Evolutionary conservation across 2,329 filamentous ascomycete genomes (phyloP), one percentile per base, ranked within the genome.

Genomic region (Daldinia sp.): DNA sequence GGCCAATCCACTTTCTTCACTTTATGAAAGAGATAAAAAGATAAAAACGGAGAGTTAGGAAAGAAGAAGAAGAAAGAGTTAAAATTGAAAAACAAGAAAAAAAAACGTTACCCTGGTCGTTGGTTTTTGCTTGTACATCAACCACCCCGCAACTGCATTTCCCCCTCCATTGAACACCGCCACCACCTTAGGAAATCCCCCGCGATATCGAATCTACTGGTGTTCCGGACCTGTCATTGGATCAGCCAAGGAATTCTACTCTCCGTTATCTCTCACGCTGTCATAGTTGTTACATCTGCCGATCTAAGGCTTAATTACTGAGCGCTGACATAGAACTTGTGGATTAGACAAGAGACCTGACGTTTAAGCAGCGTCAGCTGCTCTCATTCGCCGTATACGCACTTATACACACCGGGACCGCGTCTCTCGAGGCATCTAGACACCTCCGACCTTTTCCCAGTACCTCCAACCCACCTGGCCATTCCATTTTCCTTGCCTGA

Each of bases 401-500:
- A 15, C 20, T 65, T 53, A 68, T 54, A 53, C 56, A 50, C 6
- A 51, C 10, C 46, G 56, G 69, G 69, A 33, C 70, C 59, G 65
- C 66, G 35, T 68, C 58, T 63, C 63, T 54, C 61, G 68, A 75
- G 71, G 54, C 63, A 53, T 58, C 66, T 59, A 63, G 58, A 48
- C 58, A 67, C 65, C 63, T 67, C 58, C 69, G 67, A 73, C 65
- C 68, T 58, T 72, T 62, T 51, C 46, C 26, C 58, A 53, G 59
- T 28, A 60, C 60, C 53, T 42, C 41, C 57, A 60, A 56, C 59
- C 26, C 57, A 69, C 33, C 58, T 63, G 65, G 68, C 55, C 39
- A 68, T 68, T 65, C 66, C 18, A 48, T 69, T 53, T 79, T 78
- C 46, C 79, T 88, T 84, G 88, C 88, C 88, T 90, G 89, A 87